These are phyloP conservation scores for Osmozyma mogii DNA, from an alignment of 805 yeast species.

Conservation along the genomic window DNA sequence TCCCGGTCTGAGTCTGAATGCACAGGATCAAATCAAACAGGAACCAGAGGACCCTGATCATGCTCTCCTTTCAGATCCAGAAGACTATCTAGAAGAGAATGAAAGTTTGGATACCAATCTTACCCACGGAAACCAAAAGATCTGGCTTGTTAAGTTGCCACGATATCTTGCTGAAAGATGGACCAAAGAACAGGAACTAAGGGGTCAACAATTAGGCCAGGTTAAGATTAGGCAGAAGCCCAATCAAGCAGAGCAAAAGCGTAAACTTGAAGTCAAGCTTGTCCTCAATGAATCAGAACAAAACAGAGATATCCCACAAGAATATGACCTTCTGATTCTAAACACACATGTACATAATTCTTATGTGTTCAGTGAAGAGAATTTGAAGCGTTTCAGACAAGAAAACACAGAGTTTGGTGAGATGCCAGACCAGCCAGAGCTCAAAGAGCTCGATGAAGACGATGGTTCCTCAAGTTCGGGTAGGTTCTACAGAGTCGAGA, in stretches of 20 bases:
- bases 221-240: conserved; percentile 60
- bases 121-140: conserved; percentile 52
- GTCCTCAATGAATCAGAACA: conserved; percentile 40
- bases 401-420: conserved; percentile 44
- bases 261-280: conserved; percentile 44
- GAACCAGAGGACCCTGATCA: conserved; percentile 14
- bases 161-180: conserved; percentile 77
- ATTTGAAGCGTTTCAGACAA: conserved; percentile 28
- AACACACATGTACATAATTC: conserved; percentile 80
- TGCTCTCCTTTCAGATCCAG: conserved; percentile 35
- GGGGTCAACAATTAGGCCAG: conserved; percentile 74
- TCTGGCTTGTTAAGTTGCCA: conserved; percentile 91
- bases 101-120: conserved; percentile 78
- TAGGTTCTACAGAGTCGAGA: conserved; percentile 24
- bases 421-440: conserved; percentile 45
- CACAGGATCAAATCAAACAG: no score
- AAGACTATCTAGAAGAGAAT: conserved; percentile 41
- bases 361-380: conserved; percentile 82
- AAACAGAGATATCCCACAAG: conserved; percentile 53
- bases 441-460: conserved; percentile 23
- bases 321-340: conserved; percentile 71
- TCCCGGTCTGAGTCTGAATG: no score
- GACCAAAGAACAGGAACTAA: conserved; percentile 50
- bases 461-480: conserved; percentile 6
- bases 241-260: conserved; percentile 11